Evolutionary conservation across 179 eudicot genomes (phyloP).

Genomic region (Drosera spatulata): DNA sequence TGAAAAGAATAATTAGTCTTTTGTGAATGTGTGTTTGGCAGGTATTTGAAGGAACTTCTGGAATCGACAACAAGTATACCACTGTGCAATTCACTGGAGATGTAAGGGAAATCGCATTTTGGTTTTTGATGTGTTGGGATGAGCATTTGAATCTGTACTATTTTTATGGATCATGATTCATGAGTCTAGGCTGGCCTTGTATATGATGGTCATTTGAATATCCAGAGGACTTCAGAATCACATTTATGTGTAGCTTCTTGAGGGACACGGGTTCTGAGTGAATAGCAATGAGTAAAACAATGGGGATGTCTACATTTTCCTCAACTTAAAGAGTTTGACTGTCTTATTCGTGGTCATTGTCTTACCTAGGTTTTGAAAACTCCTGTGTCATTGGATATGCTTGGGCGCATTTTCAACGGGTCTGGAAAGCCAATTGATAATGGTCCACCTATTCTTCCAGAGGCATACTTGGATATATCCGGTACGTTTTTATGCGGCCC

Average conservation of each 20-base stretch:
- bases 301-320: too few relatives aligned
- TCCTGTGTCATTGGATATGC: constrained; percentile 98
- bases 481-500: constrained; percentile 33
- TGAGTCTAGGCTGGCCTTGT: too few relatives aligned
- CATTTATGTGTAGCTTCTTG: too few relatives aligned
- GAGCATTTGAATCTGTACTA: too few relatives aligned
- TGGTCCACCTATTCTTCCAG: constrained; percentile 97
- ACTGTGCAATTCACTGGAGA: constrained; percentile 96
- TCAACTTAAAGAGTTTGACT: too few relatives aligned
- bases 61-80: constrained; percentile 95
- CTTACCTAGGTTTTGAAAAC: constrained; percentile 80
- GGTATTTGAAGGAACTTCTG: constrained; percentile 99
- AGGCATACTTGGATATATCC: constrained; percentile 96
- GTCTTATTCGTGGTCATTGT: neutral
- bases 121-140: too few relatives aligned
- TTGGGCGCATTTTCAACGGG: constrained; percentile 97
- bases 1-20: neutral
- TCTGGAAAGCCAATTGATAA: constrained; percentile 99
- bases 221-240: too few relatives aligned
- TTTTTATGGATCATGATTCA: too few relatives aligned
- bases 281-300: too few relatives aligned
- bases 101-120: constrained; percentile 26
- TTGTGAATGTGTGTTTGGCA: constrained; percentile 15
- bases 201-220: too few relatives aligned
- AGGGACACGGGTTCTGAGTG: too few relatives aligned